Evolutionary conservation across 2,329 filamentous ascomycete genomes (phyloP), one percentile per base, ranked within the genome.

Genomic region (Fusarium penzigii): DNA sequence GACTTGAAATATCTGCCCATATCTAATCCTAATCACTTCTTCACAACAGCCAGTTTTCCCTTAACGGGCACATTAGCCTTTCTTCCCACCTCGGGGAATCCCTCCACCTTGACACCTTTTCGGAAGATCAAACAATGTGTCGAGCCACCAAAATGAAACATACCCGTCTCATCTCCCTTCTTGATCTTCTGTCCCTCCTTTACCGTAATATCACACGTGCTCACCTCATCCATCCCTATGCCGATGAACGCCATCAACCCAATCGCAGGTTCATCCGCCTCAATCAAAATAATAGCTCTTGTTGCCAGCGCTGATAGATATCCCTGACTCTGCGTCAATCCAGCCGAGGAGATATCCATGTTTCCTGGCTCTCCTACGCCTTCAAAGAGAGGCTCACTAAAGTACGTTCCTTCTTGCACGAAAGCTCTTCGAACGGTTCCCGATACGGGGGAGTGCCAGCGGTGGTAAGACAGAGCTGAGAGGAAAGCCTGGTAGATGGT

Each of bases 121-220:
- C 81, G 71, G 71, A 91, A 90, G 3, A 92, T 64, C 59, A 91
- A 65, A 61, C 85, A 89, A 65, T 89, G 84, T 2, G 83, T 84
- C 7, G 81, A 86, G 0, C 89, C 88, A n/a, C 88, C 88, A 66
- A 87, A 91, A 65, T 92, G 88, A 70, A 92, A 92, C 87, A 90
- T 90, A 40, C 88, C 88, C 39, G 85, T 75, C 72, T 90, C 74
- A 5, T 90, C 81, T 1, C 89, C 89, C 75, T 90, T 91, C 47
- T 75, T 75, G 14, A 92, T 65, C 47, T 78, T 77, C 65, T 90
- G 78, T 0, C 86, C 87, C 64, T 85, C 81, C 60, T 77, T 77
- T 11, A 89, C 86, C 0, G 83, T 87, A 44, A 89, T 84, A 46
- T 90, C 86, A 63, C 87, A 90, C 0, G 86, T 85, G 52, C 81